Base-by-base conservation (phyloP, 352 stramenopile species). In the Pythium periplocum region DNA sequence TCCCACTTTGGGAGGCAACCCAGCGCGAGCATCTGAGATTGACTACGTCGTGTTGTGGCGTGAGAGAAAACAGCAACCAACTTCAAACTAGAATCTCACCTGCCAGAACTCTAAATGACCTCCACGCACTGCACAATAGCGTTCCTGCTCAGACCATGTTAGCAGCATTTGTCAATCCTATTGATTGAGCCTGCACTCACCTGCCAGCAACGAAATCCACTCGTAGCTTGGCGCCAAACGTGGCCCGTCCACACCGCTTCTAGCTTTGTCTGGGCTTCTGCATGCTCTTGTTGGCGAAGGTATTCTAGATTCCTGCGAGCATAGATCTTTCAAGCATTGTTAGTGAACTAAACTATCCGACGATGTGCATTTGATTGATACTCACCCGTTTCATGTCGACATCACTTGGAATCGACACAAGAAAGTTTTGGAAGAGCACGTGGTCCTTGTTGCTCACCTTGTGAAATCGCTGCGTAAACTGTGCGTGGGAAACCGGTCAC, bases 391-490 rank as follows among this genome's bases (percentile, higher is more conserved):
- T 60, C 49, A 73, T 57, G 9, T 75, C 67, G 3, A 75, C 44
- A 43, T 75, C 64, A 32, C 46, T 73, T 4, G 67, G 67, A 45
- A 73, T 65, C 4, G 59, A 64, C n/a, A 55, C 55, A 17, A 75
- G 45, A 4, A 75, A 60, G 39, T 75, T 75, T 31, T 55, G 58
- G 35, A 75, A 39, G 10, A 63, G 59, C 45, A 73, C 51, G 10
- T 62, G 31, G 41, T 73, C 67, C 4, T 17, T 39, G 39, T 75
- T 61, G 4, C 61, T 34, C 9, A 66, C 38, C 30, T 65, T 60
- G 51, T 75, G 67, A 31, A 75, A 75, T 12, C 60, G 58, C 35
- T 64, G 51, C 1, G 67, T 73, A 48, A 75, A 72, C 67, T 75
- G 49, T 4, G 46, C 11, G 26, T 7, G 17, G 17, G 17, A 58